Base-by-base conservation (phyloP, 140 eudicot species). In the Cichorium intybus region DNA sequence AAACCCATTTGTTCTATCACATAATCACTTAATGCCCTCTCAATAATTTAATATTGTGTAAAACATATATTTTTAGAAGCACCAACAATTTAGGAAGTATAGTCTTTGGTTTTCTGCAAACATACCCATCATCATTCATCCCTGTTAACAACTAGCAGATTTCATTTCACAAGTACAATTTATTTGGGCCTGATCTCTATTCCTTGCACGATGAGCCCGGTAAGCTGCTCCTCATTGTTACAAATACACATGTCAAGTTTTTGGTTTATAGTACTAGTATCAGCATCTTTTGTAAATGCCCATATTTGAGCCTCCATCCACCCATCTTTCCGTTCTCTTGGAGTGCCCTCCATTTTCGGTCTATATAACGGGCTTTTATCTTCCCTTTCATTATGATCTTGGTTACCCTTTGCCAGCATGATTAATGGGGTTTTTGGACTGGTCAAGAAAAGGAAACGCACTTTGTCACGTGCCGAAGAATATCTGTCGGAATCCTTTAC, bases 291-390 rank as follows among this genome's bases (percentile, higher is more conserved):
- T 6, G 23, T 66, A 66, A 33, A 66, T 31, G 24, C 3, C 51
- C 71, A 66, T 12, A 66, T 52, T 49, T 22, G 52, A 51, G 16
- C 46, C 52, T 68, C 73, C 73, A 68, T 55, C 65, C 73, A 68
- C 45, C 73, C 73, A 55, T 68, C 57, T 26, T 68, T 68, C 45
- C 64, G 46, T 68, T 68, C 26, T 10, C 28, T 24, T 1, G 65
- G 64, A 26, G 41, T 18, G 9, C 52, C 45, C 4, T 68, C 73
- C 1, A 68, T 7, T 56, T 56, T 68, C 4, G 73, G 73, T 18
- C 73, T 68, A 18, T 31, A 11, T 47, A 68, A 27, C 4, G 46
- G 56, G 18, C 18, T 41, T 56, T 16, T 55, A 10, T 7, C 35
- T 20, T 9, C 7, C 11, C 45, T 16, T 28, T 31, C 33, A 68